These are phyloP conservation scores for Gossypium ekmanianum DNA, from an alignment of 345 rosid species.

Conservation along the genomic window DNA sequence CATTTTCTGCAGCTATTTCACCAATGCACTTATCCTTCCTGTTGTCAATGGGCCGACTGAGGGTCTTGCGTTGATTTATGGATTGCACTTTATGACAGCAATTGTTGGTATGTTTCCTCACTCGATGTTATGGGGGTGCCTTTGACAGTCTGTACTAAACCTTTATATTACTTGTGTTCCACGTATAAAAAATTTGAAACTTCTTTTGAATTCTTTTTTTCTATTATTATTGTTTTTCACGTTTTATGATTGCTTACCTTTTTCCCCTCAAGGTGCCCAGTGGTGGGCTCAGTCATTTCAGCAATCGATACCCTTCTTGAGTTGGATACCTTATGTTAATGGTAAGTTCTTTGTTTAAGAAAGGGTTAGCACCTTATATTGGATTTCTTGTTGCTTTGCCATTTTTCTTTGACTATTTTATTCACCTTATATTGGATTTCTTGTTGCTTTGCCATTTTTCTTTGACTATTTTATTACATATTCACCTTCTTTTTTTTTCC, in stretches of 20 bases:
- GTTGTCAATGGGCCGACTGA: conserved; percentile 95
- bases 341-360: conserved; percentile 40
- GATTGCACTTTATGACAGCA: conserved; percentile 71
- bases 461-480: not conserved
- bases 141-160: not conserved
- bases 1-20: conserved; percentile 62
- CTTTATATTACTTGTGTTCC: conserved; percentile 6
- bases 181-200: not conserved
- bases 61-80: conserved; percentile 84
- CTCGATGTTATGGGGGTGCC: not conserved
- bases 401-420: not conserved
- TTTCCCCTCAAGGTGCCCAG: conserved; percentile 62
- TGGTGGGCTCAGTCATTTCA: conserved; percentile 87
- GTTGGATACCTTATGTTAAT: conserved; percentile 73
- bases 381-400: not conserved
- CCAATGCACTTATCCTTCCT: conserved; percentile 90
- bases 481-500: conserved; percentile 18
- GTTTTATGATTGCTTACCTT: conserved; percentile 2
- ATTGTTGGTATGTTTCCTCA: conserved; percentile 66
- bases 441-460: not conserved
- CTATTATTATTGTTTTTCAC: not conserved
- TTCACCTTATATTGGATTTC: not conserved
- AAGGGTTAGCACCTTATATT: not conserved
- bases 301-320: conserved; percentile 56
- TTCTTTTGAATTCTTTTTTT: not conserved